Base-by-base conservation (phyloP, 257 asterid species). In the Marsdenia floribunda region DNA sequence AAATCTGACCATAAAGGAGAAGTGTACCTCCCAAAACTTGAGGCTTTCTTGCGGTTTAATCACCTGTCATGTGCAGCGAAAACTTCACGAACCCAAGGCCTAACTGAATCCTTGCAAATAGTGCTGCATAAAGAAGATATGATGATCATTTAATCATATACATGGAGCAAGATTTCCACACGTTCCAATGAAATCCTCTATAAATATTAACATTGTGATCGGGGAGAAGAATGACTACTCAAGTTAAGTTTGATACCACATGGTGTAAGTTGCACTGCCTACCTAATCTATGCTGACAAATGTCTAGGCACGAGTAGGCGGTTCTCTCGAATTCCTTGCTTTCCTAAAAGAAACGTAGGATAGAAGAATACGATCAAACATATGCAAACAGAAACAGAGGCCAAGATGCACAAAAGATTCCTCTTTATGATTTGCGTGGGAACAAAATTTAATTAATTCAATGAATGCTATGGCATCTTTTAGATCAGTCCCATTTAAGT, bases 271-370 rank as follows among this genome's bases (percentile, higher is more conserved):
- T 50, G 54, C 50, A 76, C 37, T 59, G 71, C 52, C 53, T 46
- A 35, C 22, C 57, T 44, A 58, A 40, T 40, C 47, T 3, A 57
- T 33, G 52, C 38, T 0, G 50, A 16, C 3, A 3, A 15, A 50
- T 21, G 22, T 53, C 69, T 76, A 83, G 16, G 75, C 79, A 80
- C 83, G 77, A 53, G 78, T 76, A 10, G 83, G 82, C 71, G 89
- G 87, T 40, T 78, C 75, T 63, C 79, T 75, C 6, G 84, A 70
- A 66, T 66, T 71, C 73, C 90, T 84, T 54, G 76, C 75, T 80
- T 84, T 84, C 83, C 93, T 90, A 79, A 22, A 22, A 80, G 64
- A 60, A 12, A 57, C 73, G 5, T 55, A 54, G 22, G 12, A 65
- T 4, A 54, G 9, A 77, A 49, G 68, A 75, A 50, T 46, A 75